Conservation (phyloP, 2,329 filamentous ascomycete species). For the Fusarium paranaense region DNA sequence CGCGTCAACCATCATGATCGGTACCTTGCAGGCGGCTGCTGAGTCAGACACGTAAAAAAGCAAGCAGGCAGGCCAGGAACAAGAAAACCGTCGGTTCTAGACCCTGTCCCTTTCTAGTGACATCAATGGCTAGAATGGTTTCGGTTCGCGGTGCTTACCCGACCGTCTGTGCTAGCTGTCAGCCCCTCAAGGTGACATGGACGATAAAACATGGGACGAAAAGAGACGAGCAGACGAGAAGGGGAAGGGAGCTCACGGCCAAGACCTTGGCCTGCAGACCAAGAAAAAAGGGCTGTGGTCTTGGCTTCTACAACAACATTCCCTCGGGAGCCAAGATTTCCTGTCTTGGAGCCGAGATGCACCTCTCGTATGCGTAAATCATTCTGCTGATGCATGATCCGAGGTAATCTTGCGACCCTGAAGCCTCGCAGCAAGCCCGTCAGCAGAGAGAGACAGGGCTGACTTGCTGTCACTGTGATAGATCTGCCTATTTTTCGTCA, state of each 20-base stretch:
- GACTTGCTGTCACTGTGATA: background rate
- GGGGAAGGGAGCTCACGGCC: background rate
- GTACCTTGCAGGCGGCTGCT: background rate
- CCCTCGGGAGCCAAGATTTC: background rate
- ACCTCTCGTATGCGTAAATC: slow-evolving; percentile 14
- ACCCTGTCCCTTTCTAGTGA: background rate
- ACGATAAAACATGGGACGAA: background rate
- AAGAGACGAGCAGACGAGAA: background rate
- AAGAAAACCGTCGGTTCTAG: background rate
- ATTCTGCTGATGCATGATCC: slow-evolving; percentile 7
- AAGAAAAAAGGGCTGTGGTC: background rate
- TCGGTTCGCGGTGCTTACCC: background rate
- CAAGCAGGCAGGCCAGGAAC: background rate
- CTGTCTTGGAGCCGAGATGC: slow-evolving; percentile 10
- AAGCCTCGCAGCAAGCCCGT: slow-evolving; percentile 12
- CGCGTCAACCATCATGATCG: background rate
- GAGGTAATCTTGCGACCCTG: slow-evolving; percentile 10
- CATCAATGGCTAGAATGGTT: background rate
- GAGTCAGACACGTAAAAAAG: slow-evolving; percentile 24
- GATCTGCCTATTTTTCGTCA: background rate
- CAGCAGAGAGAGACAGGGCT: slow-evolving; percentile 5
- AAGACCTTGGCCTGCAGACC: slow-evolving; percentile 1
- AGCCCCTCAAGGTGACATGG: background rate
- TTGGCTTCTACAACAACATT: background rate
- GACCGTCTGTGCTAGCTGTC: slow-evolving; percentile 3